Evolutionary conservation across 2,329 filamentous ascomycete species (phyloP).

Genomic region (Colletotrichum tanaceti): DNA sequence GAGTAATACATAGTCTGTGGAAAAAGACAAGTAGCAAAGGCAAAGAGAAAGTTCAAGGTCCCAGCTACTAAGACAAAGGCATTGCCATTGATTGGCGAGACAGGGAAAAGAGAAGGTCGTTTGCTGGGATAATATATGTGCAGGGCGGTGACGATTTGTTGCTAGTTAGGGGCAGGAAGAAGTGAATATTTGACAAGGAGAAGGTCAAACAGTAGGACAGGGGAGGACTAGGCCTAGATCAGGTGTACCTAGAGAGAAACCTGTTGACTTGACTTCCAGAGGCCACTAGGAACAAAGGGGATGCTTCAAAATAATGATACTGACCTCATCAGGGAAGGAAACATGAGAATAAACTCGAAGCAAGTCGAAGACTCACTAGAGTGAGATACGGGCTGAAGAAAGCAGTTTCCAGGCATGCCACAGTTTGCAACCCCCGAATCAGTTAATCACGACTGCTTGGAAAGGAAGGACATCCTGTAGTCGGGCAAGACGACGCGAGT

Average conservation of each 20-base stretch:
- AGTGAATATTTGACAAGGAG: not conserved
- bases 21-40: no score
- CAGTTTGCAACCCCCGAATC: not conserved
- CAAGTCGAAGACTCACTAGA: no score
- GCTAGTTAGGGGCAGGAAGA: not conserved
- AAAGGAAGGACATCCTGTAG: no score
- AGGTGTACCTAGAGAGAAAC: not conserved
- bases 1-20: no score
- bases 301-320: not conserved
- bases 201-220: no score
- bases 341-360: not conserved
- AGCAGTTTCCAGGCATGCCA: not conserved
- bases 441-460: no score
- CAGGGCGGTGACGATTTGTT: no score
- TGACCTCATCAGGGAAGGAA: not conserved
- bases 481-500: no score
- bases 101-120: no score
- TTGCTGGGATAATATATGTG: no score
- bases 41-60: not conserved
- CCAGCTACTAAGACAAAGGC: no score
- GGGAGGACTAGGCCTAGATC: not conserved
- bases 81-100: no score
- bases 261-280: not conserved
- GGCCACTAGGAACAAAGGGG: not conserved
- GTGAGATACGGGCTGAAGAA: fast-evolving